A percentile compares a stretch with the other conserved stretches of the same genome.
These are phyloP conservation scores for Exidia glandulosa DNA, from an alignment of 768 basidiomycete genomes.

Conservation along the genomic window DNA sequence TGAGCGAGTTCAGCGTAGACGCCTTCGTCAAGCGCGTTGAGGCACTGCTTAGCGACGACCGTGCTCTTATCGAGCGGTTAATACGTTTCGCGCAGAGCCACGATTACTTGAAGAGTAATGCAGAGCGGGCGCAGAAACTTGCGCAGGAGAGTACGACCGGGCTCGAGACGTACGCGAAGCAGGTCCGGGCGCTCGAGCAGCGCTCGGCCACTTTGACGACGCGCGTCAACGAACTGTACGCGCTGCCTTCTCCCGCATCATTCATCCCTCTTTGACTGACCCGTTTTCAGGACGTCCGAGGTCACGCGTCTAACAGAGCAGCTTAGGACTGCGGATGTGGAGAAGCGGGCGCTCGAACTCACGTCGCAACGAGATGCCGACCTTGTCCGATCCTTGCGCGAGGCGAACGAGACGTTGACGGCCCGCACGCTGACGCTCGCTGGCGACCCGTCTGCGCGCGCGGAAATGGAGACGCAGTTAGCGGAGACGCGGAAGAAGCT, in stretches of 20 bases:
- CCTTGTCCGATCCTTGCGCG: constrained; percentile 57
- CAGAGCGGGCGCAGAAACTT: constrained; percentile 82
- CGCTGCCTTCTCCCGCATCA: constrained; percentile 5
- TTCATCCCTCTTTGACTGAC: constrained; percentile 2
- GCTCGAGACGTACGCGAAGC: constrained; percentile 84
- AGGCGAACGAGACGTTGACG: constrained; percentile 69
- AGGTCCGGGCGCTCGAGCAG: constrained; percentile 71
- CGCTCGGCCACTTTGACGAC: constrained; percentile 42
- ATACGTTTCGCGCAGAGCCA: constrained; percentile 82
- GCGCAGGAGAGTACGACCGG: constrained; percentile 71
- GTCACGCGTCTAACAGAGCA: constrained; percentile 45
- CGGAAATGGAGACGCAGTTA: constrained; percentile 56
- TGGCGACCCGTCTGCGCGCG: constrained; percentile 52
- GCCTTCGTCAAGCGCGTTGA: constrained; percentile 70
- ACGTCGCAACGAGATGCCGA: constrained; percentile 64
- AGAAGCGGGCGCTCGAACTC: constrained; percentile 61
- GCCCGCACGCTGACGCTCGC: constrained; percentile 61
- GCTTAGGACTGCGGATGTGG: constrained; percentile 46
- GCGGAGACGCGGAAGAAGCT: constrained; percentile 49
- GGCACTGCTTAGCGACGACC: constrained; percentile 73
- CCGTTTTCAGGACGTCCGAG: constrained; percentile 49
- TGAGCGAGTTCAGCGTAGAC: constrained; percentile 49
- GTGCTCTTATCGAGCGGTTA: constrained; percentile 70
- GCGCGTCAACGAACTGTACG: constrained; percentile 44
- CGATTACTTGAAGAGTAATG: constrained; percentile 84